Evolutionary conservation across 192 early-diverging fungal species (phyloP), one percentile per base, ranked within the genome.

Genomic region (Chytriomyces hyalinus): DNA sequence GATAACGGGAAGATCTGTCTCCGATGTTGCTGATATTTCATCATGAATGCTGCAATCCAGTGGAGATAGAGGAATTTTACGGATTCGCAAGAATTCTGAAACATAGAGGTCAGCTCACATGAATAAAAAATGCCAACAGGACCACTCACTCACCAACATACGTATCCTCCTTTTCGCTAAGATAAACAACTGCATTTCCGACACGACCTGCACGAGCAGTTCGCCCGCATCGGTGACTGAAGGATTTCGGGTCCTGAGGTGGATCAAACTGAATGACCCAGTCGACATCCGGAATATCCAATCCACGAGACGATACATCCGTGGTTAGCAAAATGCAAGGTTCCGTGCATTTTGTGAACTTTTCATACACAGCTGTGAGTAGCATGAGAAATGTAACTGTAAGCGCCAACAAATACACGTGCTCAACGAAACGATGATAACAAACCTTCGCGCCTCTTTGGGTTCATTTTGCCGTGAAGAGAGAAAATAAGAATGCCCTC

Each of bases 201-300:
- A 87, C 83, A 11, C 92, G 87, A 3, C 97, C 97, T 22, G 93
- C 91, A 28, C 97, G 83, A 10, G 93, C 97, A 0, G 96, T 96
- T 65, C 97, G 90, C 8, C 97, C 97, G 78, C 95, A 97, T 5
- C 97, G 87, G 84, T 99, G 97, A 1, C 95, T 87, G 82, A 99
- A 99, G 7, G 91, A 90, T 84, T 97, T 97, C 6, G 96, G 96
- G 70, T 99, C 96, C 67, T 95, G 95, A 2, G 96, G 96, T 10
- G 97, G 93, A 77, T 99, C 97, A 50, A 92, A 91, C 80, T 99
- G 97, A 46, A 98, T 86, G 2, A 99, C 95, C 75, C 87, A 93
- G 69, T 98, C 97, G 0, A 99, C 94, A 82, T 97, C 94, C 0
- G 96, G 96, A 70, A 98, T 92, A 83, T 99, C 97, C 59, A 99